phyloP scores from a whole-genome alignment of 805 yeast genomes.

The Candida pseudofarinosa region DNA sequence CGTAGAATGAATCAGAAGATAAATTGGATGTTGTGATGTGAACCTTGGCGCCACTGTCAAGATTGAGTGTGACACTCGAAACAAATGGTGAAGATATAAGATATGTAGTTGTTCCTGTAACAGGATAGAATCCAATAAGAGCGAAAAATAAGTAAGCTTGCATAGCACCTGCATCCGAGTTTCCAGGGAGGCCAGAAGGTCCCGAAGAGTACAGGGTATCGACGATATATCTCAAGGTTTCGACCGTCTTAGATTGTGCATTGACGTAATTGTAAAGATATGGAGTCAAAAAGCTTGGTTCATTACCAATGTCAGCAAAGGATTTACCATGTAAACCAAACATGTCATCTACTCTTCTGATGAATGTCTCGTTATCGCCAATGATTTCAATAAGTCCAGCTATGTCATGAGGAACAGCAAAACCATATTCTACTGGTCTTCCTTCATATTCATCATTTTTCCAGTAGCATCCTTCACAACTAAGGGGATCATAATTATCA shows the following conservation, averaged over 20 bases:
- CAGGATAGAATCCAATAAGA: slow-evolving; percentile 31
- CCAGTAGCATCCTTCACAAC: slow-evolving; percentile 34
- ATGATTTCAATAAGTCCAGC: slow-evolving; percentile 19
- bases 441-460: slow-evolving; percentile 30
- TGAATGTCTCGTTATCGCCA: slow-evolving; percentile 22
- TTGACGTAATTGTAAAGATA: slow-evolving; percentile 29
- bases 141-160: slow-evolving; percentile 33
- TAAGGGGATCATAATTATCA: slow-evolving; percentile 23
- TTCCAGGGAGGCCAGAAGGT: slow-evolving; percentile 29
- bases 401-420: slow-evolving; percentile 33
- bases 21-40: slow-evolving; percentile 20
- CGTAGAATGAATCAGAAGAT: slow-evolving; percentile 18
- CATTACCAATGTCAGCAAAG: slow-evolving; percentile 33
- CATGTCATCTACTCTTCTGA: slow-evolving; percentile 31
- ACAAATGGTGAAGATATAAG: slow-evolving; percentile 28
- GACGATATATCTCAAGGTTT: slow-evolving; percentile 24
- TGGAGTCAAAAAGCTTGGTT: slow-evolving; percentile 34
- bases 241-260: slow-evolving; percentile 23
- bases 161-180: slow-evolving; percentile 38
- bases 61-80: slow-evolving; percentile 15
- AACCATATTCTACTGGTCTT: slow-evolving; percentile 30
- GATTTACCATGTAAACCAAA: slow-evolving; percentile 23
- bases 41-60: slow-evolving; percentile 20
- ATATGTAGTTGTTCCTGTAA: slow-evolving; percentile 32
- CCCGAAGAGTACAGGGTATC: slow-evolving; percentile 22